Evolutionary conservation across 2,329 filamentous ascomycete genomes (phyloP).

Genomic region (Trematosphaeria pertusa): DNA sequence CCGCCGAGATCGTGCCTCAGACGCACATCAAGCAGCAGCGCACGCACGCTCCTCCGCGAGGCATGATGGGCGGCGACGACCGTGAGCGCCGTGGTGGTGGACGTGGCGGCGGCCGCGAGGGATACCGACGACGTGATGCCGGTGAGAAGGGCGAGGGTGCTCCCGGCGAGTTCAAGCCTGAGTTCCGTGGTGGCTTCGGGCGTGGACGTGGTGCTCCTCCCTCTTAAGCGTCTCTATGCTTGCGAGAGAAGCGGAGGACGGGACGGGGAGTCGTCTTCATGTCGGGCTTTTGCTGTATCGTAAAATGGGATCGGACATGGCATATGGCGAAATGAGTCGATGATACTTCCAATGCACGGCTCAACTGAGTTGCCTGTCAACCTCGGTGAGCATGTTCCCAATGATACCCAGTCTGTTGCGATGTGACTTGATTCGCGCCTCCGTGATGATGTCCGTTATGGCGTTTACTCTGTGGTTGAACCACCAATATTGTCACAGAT

Average conservation of each 20-base stretch:
- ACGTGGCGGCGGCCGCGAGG: conserved; percentile 77
- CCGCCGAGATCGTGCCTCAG: conserved; percentile 98
- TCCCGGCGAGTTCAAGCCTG: conserved; percentile 52
- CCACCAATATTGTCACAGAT: too few relatives aligned
- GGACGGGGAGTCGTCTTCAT: conserved; percentile 34
- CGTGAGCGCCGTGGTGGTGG: conserved; percentile 79
- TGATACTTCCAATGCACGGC: conserved; percentile 47
- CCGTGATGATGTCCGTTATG: too few relatives aligned
- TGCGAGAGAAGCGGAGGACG: conserved; percentile 27
- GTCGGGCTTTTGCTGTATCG: conserved; percentile 38
- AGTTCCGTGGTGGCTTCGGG: conserved; percentile 54
- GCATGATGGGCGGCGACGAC: conserved; percentile 89
- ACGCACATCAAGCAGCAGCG: conserved; percentile 99
- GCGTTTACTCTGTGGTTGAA: too few relatives aligned
- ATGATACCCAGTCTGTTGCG: conserved; percentile 46
- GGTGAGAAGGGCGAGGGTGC: conserved; percentile 50
- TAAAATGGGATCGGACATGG: conserved; percentile 44
- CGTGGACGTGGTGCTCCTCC: conserved; percentile 48
- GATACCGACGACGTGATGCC: conserved; percentile 87
- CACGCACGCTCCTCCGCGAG: conserved; percentile 95
- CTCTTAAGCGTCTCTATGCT: conserved; percentile 42
- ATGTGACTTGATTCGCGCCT: too few relatives aligned
- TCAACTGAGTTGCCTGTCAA: conserved; percentile 34
- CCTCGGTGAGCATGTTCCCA: conserved; percentile 38
- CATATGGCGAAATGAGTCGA: conserved; percentile 47